Conservation (phyloP, 2,329 filamentous ascomycete species). For the Fusarium clavum region DNA sequence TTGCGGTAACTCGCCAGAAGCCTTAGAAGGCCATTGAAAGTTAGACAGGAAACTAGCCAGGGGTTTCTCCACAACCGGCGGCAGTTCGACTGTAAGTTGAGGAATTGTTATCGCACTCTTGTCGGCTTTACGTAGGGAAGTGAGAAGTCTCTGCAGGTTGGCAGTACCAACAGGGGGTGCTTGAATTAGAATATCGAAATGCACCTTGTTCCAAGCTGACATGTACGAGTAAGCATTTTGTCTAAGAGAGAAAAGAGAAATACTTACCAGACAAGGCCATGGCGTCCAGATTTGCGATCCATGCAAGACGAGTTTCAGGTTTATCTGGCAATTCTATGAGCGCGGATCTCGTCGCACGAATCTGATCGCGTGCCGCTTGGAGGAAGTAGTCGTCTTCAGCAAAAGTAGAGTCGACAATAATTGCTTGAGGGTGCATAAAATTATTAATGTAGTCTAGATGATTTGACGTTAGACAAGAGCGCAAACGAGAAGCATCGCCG, state of each 20-base stretch:
- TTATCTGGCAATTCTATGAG: constrained; percentile 80
- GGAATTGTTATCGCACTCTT: constrained; percentile 77
- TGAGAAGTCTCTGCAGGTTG: constrained; percentile 79
- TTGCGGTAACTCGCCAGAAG: constrained; percentile 52
- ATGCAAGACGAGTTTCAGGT: constrained; percentile 72
- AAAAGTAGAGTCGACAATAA: constrained; percentile 76
- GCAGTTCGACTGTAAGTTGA: constrained; percentile 86
- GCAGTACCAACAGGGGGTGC: constrained; percentile 77
- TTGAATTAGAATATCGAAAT: constrained; percentile 86
- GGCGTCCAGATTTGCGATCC: constrained; percentile 83
- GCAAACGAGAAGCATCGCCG: background rate
- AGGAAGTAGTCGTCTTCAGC: constrained; percentile 78
- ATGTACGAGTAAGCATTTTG: constrained; percentile 28
- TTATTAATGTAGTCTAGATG: constrained; percentile 71
- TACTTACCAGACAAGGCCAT: constrained; percentile 71
- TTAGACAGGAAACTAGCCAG: constrained; percentile 70
- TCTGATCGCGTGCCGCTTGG: constrained; percentile 67
- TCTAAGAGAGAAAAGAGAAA: constrained; percentile 26
- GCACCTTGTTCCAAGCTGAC: constrained; percentile 79
- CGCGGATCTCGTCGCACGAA: constrained; percentile 64
- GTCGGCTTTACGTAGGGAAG: constrained; percentile 80
- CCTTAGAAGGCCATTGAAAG: constrained; percentile 74
- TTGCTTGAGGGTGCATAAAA: constrained; percentile 81
- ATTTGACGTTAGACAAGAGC: constrained; percentile 12
- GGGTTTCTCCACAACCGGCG: constrained; percentile 73